Percentiles rank a stretch among this genome's conserved stretches.
Evolutionary conservation across 2,329 filamentous ascomycete species (phyloP).

Genomic region (Ascosphaera acerosa): DNA sequence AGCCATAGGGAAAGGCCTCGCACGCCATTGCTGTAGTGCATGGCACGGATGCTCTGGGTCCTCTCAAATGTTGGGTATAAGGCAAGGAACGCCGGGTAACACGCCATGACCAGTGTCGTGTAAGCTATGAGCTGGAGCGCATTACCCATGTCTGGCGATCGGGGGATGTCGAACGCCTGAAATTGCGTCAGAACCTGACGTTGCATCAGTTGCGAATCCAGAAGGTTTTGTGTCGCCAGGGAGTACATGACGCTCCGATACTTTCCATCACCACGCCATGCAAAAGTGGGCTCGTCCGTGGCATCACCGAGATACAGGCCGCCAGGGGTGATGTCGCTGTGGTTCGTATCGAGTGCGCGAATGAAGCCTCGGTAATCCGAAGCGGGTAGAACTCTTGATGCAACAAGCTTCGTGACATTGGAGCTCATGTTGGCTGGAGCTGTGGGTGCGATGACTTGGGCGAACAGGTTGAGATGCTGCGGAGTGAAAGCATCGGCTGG

Average conservation of each 20-base stretch:
- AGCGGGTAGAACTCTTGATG: too few relatives aligned
- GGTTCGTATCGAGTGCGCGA: conserved; percentile 34
- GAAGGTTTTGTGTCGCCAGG: conserved; percentile 31
- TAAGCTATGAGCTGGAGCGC: conserved; percentile 60
- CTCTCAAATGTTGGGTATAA: conserved; percentile 75
- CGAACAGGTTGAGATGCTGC: conserved; percentile 1
- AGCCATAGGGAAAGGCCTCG: conserved; percentile 60
- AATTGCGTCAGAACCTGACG: conserved; percentile 46
- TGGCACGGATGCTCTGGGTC: conserved; percentile 48
- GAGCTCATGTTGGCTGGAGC: conserved; percentile 4
- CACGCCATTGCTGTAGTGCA: conserved; percentile 85
- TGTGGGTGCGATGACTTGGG: too few relatives aligned
- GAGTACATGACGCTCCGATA: conserved; percentile 27
- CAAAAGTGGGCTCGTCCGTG: conserved; percentile 35
- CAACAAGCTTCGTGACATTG: too few relatives aligned
- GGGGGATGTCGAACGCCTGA: conserved; percentile 50
- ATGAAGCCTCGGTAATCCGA: conserved; percentile 32
- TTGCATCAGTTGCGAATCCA: conserved; percentile 41
- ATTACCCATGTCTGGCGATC: conserved; percentile 40
- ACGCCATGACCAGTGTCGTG: conserved; percentile 50
- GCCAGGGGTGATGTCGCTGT: conserved; percentile 45
- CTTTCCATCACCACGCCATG: conserved; percentile 37
- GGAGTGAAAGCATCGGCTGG: not conserved
- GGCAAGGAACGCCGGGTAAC: conserved; percentile 66
- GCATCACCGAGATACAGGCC: conserved; percentile 50